Evolutionary conservation across 208 protist genomes (phyloP), one percentile per base, ranked within the genome.

Genomic region (Balamuthia mandrillaris): DNA sequence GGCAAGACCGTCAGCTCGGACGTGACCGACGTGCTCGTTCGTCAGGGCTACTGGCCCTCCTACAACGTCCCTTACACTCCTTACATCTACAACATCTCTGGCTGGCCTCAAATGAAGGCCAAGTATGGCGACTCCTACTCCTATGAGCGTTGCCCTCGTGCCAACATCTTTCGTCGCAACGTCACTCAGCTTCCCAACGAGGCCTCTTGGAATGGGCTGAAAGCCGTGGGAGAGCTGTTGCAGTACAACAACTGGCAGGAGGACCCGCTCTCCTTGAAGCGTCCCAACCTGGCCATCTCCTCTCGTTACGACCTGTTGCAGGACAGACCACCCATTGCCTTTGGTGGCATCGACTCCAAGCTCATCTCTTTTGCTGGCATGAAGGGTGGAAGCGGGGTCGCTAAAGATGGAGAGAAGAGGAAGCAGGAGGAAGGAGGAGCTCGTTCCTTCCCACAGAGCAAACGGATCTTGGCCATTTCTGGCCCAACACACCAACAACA

Each of bases 31-130:
- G 41, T 86, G 18, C 72, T 95, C 0, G 84, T 58, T 18, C 65
- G 68, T 24, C 29, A 84, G 12, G 84, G 82, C 4, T 95, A 93
- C 87, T 96, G 92, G 92, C 88, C 93, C 21, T 92, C 87, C 58
- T 96, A 95, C 88, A 97, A 97, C 84, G 88, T 95, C 42, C 95
- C 95, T 27, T 95, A 82, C 56, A 94, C 95, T 70, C 39, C 66
- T 18, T 84, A 91, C 52, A 90, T 94, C 29, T 95, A 91, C 84
- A 83, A 93, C 35, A 54, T 89, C 51, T 89, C 90, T 16, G 93
- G 93, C 37, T 93, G 84, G 52, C 27, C 27, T 29, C 39, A 79
- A n/a, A 54, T 82, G 37, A 21, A 68, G 33, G 41, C 29, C 33
- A 87, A 16, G 42, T 86, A 52, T 83, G 83, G 92, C 7, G 82